Evolutionary conservation across 805 yeast genomes (phyloP), one percentile per base, ranked within the genome.

Genomic region (Saccharomycopsis vini): DNA sequence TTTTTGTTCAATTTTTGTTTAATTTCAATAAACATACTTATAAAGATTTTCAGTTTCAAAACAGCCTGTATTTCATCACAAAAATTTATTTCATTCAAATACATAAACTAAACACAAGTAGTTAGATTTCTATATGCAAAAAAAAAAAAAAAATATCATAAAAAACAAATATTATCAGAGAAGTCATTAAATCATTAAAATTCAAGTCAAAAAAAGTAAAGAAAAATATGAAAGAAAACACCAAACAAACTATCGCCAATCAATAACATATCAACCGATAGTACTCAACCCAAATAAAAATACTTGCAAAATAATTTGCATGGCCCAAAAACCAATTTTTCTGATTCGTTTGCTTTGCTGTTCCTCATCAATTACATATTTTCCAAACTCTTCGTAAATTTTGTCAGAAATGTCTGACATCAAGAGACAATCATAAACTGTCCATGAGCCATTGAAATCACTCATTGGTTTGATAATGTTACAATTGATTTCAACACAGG

Each of bases 381-480:
- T 73, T 2, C 81, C 95, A 62, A 92, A 87, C 15, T 92, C 88
- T 52, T 87, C 88, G 61, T 90, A 90, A 4, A 90, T 92, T 52
- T 86, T 94, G 24, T 79, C 79, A 23, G 92, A 81, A 40, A 92
- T 69, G 57, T 90, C 97, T 57, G 84, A 92, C 95, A 90, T 87
- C 47, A 92, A 67, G 42, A 81, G 68, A 22, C 92, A 81, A 59
- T 92, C 98, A 61, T 88, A 92, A 2, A 87, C 70, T 1, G 98
- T 90, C 98, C 98, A 92, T 5, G 95, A 77, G 0, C 98, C 98
- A 54, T 85, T 88, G 59, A 92, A 92, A 56, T 92, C 98, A 22
- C 69, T 66, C 19, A 88, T 62, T 36, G 76, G 73, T 58, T 92
- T 92, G 28, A 81, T 81, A 6, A 92, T 78, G 3, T 87, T 75